Evolutionary conservation across 495 filamentous ascomycete genomes (phyloP).

Genomic region (Diplogelasinospora grovesii): DNA sequence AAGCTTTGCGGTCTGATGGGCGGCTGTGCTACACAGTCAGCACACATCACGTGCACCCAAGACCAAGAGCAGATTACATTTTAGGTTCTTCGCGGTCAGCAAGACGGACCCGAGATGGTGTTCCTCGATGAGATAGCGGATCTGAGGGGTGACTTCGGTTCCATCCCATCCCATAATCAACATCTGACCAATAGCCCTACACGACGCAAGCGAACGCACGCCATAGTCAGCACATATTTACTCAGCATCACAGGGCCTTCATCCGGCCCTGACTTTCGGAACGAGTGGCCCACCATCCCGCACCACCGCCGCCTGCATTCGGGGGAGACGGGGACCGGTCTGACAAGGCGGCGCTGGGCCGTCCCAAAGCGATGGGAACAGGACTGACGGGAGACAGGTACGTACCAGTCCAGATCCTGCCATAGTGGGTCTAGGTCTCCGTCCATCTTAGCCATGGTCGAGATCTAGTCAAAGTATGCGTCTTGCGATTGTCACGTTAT

Average conservation of each 20-base stretch:
- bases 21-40: slow-evolving; percentile 45
- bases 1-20: slow-evolving; percentile 72
- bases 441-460: slow-evolving; percentile 37
- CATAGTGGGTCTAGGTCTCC: slow-evolving; percentile 59
- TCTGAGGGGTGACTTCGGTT: slow-evolving; percentile 77
- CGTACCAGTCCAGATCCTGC: slow-evolving; percentile 60
- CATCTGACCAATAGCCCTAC: slow-evolving; percentile 73
- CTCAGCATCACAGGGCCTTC: no score
- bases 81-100: slow-evolving; percentile 83
- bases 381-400: slow-evolving; percentile 4
- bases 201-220: not conserved
- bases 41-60: not conserved
- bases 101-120: slow-evolving; percentile 73
- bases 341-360: slow-evolving; percentile 8
- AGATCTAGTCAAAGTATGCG: slow-evolving; percentile 5
- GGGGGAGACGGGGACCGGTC: not conserved
- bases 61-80: slow-evolving; percentile 52
- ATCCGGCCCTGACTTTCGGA: no score
- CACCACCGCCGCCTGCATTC: no score
- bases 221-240: not conserved
- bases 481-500: slow-evolving; percentile 16
- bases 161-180: slow-evolving; percentile 97
- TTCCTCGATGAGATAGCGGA: slow-evolving; percentile 74
- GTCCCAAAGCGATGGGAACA: not conserved
- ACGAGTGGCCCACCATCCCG: no score